Percentiles rank a stretch among this genome's conserved stretches.
These are phyloP conservation scores for Phytophthora ohioensis DNA, from an alignment of 352 stramenopile species.

Conservation along the genomic window DNA sequence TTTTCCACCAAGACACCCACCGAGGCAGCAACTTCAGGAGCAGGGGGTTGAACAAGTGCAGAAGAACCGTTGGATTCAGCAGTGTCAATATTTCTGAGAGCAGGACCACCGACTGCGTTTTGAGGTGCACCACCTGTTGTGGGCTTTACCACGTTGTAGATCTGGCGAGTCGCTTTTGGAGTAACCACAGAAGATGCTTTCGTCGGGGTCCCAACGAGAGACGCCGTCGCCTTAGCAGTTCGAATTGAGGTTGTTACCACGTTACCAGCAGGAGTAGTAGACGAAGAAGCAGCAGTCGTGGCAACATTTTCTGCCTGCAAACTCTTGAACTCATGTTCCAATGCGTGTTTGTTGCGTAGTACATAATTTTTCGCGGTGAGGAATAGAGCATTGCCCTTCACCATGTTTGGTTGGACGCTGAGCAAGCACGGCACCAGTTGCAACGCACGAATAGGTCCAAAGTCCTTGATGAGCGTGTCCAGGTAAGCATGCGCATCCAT, in stretches of 20 bases:
- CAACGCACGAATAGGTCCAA: conserved; percentile 64
- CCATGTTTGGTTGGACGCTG: conserved; percentile 65
- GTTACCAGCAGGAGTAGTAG: not conserved
- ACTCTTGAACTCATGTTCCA: conserved; percentile 47
- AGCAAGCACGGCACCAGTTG: conserved; percentile 74
- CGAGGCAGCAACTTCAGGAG: not conserved
- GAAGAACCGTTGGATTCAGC: not conserved
- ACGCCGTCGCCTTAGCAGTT: not conserved
- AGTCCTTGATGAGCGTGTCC: conserved; percentile 67
- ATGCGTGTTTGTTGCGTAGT: conserved; percentile 46
- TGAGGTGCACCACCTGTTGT: not conserved
- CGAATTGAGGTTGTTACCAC: not conserved
- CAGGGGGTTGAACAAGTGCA: not conserved
- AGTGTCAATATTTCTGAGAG: not conserved
- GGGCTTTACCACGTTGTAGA: not conserved
- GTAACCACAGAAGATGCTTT: not conserved
- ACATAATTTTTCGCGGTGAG: conserved; percentile 62
- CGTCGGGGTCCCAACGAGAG: not conserved
- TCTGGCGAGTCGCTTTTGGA: not conserved
- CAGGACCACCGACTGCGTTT: not conserved
- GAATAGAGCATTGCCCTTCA: conserved; percentile 67
- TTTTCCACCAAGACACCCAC: not conserved
- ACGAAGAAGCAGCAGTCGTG: not conserved
- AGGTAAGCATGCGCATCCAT: conserved; percentile 79
- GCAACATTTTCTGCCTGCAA: conserved; percentile 2